Base-by-base conservation (phyloP, 345 rosid species). In the Camelina neglecta region DNA sequence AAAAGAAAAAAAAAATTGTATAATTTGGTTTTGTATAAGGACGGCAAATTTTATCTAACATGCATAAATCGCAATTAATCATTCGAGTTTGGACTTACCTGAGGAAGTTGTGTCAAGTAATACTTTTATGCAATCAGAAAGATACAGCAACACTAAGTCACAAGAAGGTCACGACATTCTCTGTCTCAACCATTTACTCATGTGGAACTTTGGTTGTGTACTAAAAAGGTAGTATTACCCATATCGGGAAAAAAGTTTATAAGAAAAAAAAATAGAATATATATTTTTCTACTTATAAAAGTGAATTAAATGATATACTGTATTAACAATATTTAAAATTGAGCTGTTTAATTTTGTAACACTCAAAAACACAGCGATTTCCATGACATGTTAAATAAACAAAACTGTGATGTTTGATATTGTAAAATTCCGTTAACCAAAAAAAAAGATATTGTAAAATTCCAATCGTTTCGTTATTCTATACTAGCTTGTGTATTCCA, bases 151-250 rank as follows among this genome's bases (percentile, higher is more conserved):
- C 72, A 49, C 72, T 58, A 58, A 70, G 2, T 48, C 80, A 71
- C 77, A 78, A 78, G 73, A 66, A 59, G 73, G 41, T 72, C 73
- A 78, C 69, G 81, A 72, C 81, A 72, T 72, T 78, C 77, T 66
- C 63, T 65, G 58, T 78, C 69, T 66, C 51, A 47, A 36, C 68
- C 77, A 78, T 78, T 33, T 72, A 66, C 67, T 50, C 77, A 51
- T 42, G 60, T 42, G 63, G 21, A 42, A 45, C 58, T 65, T 71
- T 65, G 51, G 65, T 21, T 71, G 62, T 54, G 57, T 69, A 45
- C 62, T 51, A 62, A 55, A 63, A 69, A 18, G 21, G 50, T 69
- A 61, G 39, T 51, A 39, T 60, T 36, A 51, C 71, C 64, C 65
- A 64, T 54, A 21, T 23, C 38, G 16, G 56, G 13, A 3, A 41